Percentiles rank a stretch among this genome's conserved stretches.
Evolutionary conservation across 2,329 filamentous ascomycete species (phyloP).

Genomic region (Triangularia setosa): DNA sequence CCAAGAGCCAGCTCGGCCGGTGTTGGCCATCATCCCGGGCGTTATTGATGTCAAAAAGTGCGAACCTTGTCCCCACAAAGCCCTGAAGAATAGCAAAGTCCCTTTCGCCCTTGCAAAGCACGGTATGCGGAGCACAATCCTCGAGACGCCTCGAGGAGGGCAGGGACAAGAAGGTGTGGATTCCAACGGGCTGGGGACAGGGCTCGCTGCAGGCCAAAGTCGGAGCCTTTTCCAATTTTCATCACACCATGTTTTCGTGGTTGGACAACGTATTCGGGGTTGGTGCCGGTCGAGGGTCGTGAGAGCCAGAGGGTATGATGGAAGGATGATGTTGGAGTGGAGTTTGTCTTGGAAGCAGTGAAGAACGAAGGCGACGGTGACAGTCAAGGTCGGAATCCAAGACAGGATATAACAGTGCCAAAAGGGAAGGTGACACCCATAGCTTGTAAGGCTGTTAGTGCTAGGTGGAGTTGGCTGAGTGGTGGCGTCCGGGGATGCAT

Average conservation of each 20-base stretch:
- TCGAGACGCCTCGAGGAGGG: constrained; percentile 1
- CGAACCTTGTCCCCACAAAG: background rate
- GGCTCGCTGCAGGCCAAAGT: constrained; percentile 18
- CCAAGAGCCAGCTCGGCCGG: background rate
- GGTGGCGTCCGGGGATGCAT: background rate
- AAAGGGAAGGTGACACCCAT: background rate
- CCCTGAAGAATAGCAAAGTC: background rate
- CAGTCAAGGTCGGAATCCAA: background rate
- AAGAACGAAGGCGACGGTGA: background rate
- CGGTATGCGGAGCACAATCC: background rate
- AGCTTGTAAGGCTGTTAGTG: background rate
- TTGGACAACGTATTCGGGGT: constrained; percentile 2
- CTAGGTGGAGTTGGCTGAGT: background rate
- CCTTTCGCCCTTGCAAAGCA: background rate
- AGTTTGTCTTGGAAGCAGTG: background rate
- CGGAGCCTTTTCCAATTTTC: constrained; percentile 8
- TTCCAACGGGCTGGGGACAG: background rate
- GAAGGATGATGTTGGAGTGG: background rate
- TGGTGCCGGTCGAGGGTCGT: background rate
- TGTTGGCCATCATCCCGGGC: background rate
- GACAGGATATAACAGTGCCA: background rate
- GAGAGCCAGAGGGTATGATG: background rate
- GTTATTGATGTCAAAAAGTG: background rate
- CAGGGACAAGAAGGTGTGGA: constrained; percentile 16
- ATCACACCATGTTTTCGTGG: constrained; percentile 6